Evolutionary conservation across 345 rosid genomes (phyloP).

Genomic region (Bruguiera sexangula): DNA sequence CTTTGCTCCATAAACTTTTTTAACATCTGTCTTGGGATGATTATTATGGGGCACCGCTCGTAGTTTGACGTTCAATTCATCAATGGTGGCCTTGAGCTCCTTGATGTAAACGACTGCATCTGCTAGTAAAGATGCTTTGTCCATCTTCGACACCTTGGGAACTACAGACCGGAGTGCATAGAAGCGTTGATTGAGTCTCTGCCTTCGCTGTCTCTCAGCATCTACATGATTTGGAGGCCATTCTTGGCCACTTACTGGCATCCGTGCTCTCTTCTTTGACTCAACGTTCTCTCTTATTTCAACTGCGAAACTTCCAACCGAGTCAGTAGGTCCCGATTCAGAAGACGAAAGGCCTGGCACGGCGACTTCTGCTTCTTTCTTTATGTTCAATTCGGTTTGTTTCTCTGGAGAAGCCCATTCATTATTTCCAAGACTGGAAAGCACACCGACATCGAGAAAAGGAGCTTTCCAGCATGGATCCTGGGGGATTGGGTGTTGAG

Average conservation of each 20-base stretch:
- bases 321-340: slow-evolving; percentile 37
- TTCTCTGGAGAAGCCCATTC: slow-evolving; percentile 7
- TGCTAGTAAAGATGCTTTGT: slow-evolving; percentile 71
- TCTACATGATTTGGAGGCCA: slow-evolving; percentile 59
- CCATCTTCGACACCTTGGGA: slow-evolving; percentile 89
- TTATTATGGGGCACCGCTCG: neutral
- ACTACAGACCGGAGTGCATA: slow-evolving; percentile 77
- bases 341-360: slow-evolving; percentile 34
- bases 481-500: slow-evolving; percentile 5
- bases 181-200: slow-evolving; percentile 73
- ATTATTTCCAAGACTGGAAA: slow-evolving; percentile 13
- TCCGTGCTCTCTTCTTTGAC: slow-evolving; percentile 34
- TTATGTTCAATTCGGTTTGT: slow-evolving; percentile 5
- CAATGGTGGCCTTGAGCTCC: slow-evolving; percentile 50
- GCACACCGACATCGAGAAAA: slow-evolving; percentile 23
- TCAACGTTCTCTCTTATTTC: slow-evolving; percentile 7
- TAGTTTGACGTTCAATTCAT: slow-evolving; percentile 44
- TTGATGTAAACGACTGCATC: slow-evolving; percentile 72
- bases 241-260: slow-evolving; percentile 36
- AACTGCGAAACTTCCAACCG: slow-evolving; percentile 21
- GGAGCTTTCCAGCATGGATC: slow-evolving; percentile 6
- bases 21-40: slow-evolving; percentile 8
- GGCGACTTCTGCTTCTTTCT: slow-evolving; percentile 23
- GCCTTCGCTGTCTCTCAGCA: slow-evolving; percentile 80
- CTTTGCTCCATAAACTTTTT: neutral